Percentiles rank a stretch among this genome's conserved stretches.
Conservation (phyloP, 805 yeast genomes). For the Ogataea paraovalis region DNA sequence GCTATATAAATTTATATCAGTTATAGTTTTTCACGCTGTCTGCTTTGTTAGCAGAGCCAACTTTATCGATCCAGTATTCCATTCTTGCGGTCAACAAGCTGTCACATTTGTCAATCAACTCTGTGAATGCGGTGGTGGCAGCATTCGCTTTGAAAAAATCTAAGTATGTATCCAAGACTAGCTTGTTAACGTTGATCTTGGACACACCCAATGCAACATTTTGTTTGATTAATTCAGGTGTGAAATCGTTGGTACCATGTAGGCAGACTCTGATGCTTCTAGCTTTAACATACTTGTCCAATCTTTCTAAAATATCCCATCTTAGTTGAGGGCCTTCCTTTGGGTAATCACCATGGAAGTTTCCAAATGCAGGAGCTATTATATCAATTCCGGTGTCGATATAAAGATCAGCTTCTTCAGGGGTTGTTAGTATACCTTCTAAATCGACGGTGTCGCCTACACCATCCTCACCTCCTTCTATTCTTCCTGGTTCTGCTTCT, state of each 20-base stretch:
- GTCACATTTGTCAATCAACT: conserved; percentile 25
- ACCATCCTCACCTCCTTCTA: conserved; percentile 38
- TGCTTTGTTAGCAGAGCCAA: conserved; percentile 30
- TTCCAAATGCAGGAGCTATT: conserved; percentile 37
- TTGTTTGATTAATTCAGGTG: conserved; percentile 25
- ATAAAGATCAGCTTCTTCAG: conserved; percentile 30
- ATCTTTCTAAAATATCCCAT: conserved; percentile 26
- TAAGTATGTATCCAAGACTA: conserved; percentile 28
- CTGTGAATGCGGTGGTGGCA: conserved; percentile 24
- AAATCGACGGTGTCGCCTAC: conserved; percentile 22
- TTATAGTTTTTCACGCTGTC: background rate
- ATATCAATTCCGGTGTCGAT: conserved; percentile 34
- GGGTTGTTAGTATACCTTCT: conserved; percentile 33
- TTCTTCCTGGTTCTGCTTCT: conserved; percentile 38
- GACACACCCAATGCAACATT: conserved; percentile 29
- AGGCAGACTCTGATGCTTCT: conserved; percentile 27
- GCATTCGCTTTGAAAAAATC: conserved; percentile 24
- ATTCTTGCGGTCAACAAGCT: conserved; percentile 25
- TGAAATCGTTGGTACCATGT: conserved; percentile 33
- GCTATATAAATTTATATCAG: too few species aligned
- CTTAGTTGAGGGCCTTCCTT: conserved; percentile 29
- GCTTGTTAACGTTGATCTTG: conserved; percentile 32
- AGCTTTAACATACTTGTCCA: conserved; percentile 18
- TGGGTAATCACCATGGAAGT: conserved; percentile 36
- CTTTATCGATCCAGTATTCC: conserved; percentile 27